phyloP scores from a whole-genome alignment of 2,329 filamentous ascomycete species.

The Aspergillus sp. region DNA sequence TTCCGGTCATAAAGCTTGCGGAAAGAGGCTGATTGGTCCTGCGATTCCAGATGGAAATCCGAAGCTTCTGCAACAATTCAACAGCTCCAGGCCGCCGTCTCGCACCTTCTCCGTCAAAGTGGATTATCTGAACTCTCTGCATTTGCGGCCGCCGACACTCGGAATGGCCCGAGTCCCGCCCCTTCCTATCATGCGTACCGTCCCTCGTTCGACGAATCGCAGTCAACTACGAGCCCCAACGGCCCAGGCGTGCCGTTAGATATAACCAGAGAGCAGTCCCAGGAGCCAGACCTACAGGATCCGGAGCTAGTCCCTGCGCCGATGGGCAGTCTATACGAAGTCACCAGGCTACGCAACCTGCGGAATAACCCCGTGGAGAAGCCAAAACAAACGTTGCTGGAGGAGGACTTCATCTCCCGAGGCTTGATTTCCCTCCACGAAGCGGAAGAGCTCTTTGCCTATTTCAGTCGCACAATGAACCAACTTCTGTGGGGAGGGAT shows the following conservation, averaged over 20 bases:
- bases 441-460: constrained; percentile 43
- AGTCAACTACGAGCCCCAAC: constrained; percentile 18
- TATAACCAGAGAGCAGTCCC: constrained; percentile 39
- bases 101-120: constrained; percentile 36
- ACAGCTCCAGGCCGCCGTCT: constrained; percentile 37
- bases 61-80: constrained; percentile 34
- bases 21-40: too few species aligned
- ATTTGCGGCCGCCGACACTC: constrained; percentile 22
- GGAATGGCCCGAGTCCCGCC: constrained; percentile 18
- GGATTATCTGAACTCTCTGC: constrained; percentile 35
- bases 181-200: constrained; percentile 19
- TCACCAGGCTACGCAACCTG: constrained; percentile 41
- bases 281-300: constrained; percentile 33
- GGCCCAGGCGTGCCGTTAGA: constrained; percentile 27
- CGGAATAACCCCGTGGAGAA: constrained; percentile 29
- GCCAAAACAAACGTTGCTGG: constrained; percentile 29
- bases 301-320: constrained; percentile 39
- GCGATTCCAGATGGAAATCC: constrained; percentile 34
- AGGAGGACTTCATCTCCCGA: constrained; percentile 44
- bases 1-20: too few species aligned
- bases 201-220: constrained; percentile 17
- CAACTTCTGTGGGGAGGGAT: constrained; percentile 45
- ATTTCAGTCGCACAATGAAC: constrained; percentile 44
- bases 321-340: constrained; percentile 47
- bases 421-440: constrained; percentile 40